Evolutionary conservation across 345 rosid species (phyloP), one percentile per base, ranked within the genome.

Genomic region (Cochlearia excelsa): DNA sequence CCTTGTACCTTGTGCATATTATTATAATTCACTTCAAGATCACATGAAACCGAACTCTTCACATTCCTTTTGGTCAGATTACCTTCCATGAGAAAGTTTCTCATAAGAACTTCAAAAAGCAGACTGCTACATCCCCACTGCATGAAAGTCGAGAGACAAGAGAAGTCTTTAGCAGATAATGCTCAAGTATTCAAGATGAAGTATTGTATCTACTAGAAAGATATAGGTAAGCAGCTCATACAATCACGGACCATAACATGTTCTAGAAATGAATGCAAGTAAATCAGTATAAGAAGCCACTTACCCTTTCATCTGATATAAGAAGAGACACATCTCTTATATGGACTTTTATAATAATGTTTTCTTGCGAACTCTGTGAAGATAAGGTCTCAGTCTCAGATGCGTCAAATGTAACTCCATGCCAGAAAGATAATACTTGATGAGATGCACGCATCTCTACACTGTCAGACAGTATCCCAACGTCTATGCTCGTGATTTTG

Each of bases 111-210:
- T 67, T 91, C 90, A 59, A 91, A 63, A 68, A 91, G 85, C 59
- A 86, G 92, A 64, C 92, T 85, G 65, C 88, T 74, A 70, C 81
- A 80, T 74, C 84, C 84, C 98, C 95, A 88, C 96, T 91, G 77
- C 77, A 78, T 35, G 23, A 77, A 58, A 68, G 49, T 30, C 49
- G 55, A 54, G 63, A 41, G 9, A 62, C 54, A 73, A 63, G 28
- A 49, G 47, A 70, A 37, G 50, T 56, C 44, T 56, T 54, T 16
- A 59, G 63, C 63, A 69, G 44, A 69, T 47, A 37, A 31, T 48
- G 52, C 39, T 61, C 50, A 54, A 46, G 30, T 47, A 34, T 28
- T 35, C 47, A 41, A 54, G 51, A 26, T 50, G 10, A 42, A 37
- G 34, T 34, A 44, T 69, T 31, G 28, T 63, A 27, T 47, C 61